Evolutionary conservation across 1,139 yeast genomes (phyloP).

Genomic region (Geotrichum cucujoidarum): DNA sequence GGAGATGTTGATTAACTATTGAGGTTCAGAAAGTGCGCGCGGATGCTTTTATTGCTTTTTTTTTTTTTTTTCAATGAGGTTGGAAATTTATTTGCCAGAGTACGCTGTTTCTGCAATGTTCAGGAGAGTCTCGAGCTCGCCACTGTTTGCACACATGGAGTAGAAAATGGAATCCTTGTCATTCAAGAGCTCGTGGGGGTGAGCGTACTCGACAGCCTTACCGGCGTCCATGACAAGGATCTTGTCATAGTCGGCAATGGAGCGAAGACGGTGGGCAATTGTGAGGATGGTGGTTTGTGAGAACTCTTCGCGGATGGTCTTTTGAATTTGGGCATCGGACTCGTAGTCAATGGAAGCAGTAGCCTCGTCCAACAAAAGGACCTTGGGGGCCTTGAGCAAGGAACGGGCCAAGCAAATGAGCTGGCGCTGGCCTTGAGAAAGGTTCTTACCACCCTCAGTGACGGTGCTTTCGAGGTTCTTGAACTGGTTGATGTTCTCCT

Average conservation of each 20-base stretch:
- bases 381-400: slow-evolving; percentile 75
- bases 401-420: slow-evolving; percentile 90
- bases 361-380: slow-evolving; percentile 88
- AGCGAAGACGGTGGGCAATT: slow-evolving; percentile 90
- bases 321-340: slow-evolving; percentile 86
- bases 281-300: slow-evolving; percentile 78
- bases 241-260: slow-evolving; percentile 91
- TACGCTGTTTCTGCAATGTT: slow-evolving; percentile 61
- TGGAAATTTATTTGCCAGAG: neutral
- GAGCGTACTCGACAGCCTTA: slow-evolving; percentile 79
- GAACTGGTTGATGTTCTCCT: slow-evolving; percentile 76
- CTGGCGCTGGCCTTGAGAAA: slow-evolving; percentile 96
- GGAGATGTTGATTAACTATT: too few relatives aligned
- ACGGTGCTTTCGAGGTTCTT: slow-evolving; percentile 61
- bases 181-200: slow-evolving; percentile 70
- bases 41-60: neutral
- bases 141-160: slow-evolving; percentile 89
- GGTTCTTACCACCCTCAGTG: slow-evolving; percentile 83
- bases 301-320: slow-evolving; percentile 85
- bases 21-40: neutral
- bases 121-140: slow-evolving; percentile 75
- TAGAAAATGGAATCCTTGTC: slow-evolving; percentile 64
- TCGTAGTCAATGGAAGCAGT: slow-evolving; percentile 94
- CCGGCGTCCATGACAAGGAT: slow-evolving; percentile 96
- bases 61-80: neutral